Evolutionary conservation across 306 rosid genomes (phyloP).

Genomic region (Urtica urens): DNA sequence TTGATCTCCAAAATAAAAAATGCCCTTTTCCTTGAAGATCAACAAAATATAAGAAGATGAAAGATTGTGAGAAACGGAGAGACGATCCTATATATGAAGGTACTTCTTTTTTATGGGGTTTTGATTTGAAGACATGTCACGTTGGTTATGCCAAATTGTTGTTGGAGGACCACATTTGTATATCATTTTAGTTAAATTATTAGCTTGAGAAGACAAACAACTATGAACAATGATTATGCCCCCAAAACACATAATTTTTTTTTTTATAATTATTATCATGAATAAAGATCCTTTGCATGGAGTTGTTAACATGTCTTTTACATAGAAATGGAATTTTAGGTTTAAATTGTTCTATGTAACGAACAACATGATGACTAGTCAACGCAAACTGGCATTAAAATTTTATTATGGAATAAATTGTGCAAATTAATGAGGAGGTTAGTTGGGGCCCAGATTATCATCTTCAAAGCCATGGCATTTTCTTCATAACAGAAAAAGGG

Average conservation of each 20-base stretch:
- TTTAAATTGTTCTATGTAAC: no score
- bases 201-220: slow-evolving; percentile 8
- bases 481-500: slow-evolving; percentile 16
- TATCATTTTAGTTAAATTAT: slow-evolving; percentile 1
- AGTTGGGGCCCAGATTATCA: slow-evolving; percentile 22
- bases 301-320: slow-evolving; percentile 3
- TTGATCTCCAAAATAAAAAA: not conserved
- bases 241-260: slow-evolving; percentile 15
- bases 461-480: slow-evolving; percentile 10
- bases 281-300: not conserved
- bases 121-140: not conserved
- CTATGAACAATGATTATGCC: slow-evolving; percentile 23
- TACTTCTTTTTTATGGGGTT: slow-evolving; percentile 7
- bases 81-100: not conserved
- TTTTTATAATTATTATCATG: not conserved
- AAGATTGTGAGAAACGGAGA: not conserved
- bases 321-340: no score
- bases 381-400: no score
- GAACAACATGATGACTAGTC: not conserved
- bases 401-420: not conserved
- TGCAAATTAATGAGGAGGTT: not conserved
- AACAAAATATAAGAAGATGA: slow-evolving; percentile 2
- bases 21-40: not conserved
- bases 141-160: slow-evolving; percentile 4
- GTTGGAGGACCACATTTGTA: slow-evolving; percentile 24